phyloP scores from a whole-genome alignment of 768 basidiomycete species.

The Leccinum subgranulosum region DNA sequence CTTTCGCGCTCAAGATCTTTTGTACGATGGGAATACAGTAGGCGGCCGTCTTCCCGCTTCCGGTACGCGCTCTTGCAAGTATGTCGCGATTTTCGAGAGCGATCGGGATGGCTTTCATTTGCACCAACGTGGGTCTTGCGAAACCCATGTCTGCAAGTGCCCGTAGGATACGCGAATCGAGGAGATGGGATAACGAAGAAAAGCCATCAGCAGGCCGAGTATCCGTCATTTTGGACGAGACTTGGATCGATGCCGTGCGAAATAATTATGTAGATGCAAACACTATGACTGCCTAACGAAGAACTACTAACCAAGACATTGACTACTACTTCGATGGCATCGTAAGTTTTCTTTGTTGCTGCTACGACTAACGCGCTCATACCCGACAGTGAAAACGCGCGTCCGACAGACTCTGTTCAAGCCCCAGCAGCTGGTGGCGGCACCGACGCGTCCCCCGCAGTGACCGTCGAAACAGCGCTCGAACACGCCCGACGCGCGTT shows the following conservation, averaged over 20 bases:
- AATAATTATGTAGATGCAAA: no score
- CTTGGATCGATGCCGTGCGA: conserved; percentile 15
- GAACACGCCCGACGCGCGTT: conserved; percentile 87
- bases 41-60: conserved; percentile 95
- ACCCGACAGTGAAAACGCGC: conserved; percentile 11
- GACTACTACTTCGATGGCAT: conserved; percentile 13
- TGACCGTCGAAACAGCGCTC: conserved; percentile 53
- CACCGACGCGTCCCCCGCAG: conserved; percentile 27
- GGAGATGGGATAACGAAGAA: conserved; percentile 65
- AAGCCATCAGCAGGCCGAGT: conserved; percentile 38
- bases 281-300: no score
- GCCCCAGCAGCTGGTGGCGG: no score
- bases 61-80: conserved; percentile 90
- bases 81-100: conserved; percentile 89
- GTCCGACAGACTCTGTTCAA: neutral
- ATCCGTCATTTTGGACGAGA: neutral
- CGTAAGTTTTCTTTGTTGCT: conserved; percentile 16
- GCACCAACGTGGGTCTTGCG: conserved; percentile 87
- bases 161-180: conserved; percentile 83
- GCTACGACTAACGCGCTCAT: neutral
- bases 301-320: no score
- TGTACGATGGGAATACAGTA: conserved; percentile 92
- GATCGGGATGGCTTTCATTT: conserved; percentile 87
- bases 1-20: conserved; percentile 79
- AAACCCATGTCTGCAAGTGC: conserved; percentile 90